Evolutionary conservation across 306 rosid genomes (phyloP).

Genomic region (Prunus davidiana): DNA sequence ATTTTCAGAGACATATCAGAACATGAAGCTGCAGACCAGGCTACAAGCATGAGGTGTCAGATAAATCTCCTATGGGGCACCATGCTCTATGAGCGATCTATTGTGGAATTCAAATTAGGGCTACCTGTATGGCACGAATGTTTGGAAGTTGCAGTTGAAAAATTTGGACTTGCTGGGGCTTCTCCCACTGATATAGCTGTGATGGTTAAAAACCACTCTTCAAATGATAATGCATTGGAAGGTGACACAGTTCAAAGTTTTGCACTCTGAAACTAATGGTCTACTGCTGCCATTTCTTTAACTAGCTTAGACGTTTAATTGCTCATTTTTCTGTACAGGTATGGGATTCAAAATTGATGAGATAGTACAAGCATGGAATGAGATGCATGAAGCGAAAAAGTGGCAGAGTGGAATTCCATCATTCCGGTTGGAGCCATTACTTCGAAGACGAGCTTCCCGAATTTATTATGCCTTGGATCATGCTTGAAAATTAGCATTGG

Average conservation of each 20-base stretch:
- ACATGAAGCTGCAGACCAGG: slow-evolving; percentile 56
- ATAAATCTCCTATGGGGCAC: slow-evolving; percentile 85
- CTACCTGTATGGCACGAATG: slow-evolving; percentile 75
- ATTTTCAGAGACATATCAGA: slow-evolving; percentile 40
- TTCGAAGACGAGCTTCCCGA: slow-evolving; percentile 70
- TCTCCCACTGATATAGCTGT: slow-evolving; percentile 77
- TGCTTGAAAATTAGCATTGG: slow-evolving; percentile 29
- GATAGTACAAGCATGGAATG: slow-evolving; percentile 85
- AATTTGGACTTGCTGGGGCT: slow-evolving; percentile 84
- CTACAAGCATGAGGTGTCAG: slow-evolving; percentile 66
- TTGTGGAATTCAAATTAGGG: slow-evolving; percentile 67
- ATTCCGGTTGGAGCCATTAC: slow-evolving; percentile 77
- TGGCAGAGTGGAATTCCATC: slow-evolving; percentile 70
- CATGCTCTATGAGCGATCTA: slow-evolving; percentile 83
- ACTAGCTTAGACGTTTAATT: not conserved
- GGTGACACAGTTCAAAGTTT: slow-evolving; percentile 42
- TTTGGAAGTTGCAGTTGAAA: slow-evolving; percentile 69
- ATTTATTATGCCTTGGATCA: slow-evolving; percentile 65
- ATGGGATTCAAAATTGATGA: slow-evolving; percentile 75
- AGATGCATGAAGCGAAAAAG: slow-evolving; percentile 82
- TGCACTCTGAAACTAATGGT: not conserved
- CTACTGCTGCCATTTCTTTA: not conserved
- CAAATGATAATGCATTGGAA: slow-evolving; percentile 53
- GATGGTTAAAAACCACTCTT: slow-evolving; percentile 78
- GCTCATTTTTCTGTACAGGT: slow-evolving; percentile 42